phyloP scores from a whole-genome alignment of 192 early-diverging fungal species.

The Podila epicladia region DNA sequence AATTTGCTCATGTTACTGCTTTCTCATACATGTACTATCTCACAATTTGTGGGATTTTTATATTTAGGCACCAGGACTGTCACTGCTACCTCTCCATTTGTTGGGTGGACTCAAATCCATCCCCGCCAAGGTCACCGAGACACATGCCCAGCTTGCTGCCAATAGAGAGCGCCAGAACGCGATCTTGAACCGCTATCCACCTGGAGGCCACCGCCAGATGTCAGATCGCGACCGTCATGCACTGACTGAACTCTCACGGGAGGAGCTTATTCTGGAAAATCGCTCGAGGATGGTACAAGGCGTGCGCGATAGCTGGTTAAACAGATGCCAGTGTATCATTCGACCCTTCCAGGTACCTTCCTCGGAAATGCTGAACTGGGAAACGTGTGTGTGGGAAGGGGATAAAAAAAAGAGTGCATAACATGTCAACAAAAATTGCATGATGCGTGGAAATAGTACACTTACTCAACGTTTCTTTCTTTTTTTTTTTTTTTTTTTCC shows the following conservation, averaged over 20 bases:
- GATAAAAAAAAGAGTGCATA: no score
- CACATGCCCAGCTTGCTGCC: conserved; percentile 25
- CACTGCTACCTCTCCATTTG: conserved; percentile 28
- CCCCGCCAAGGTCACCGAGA: conserved; percentile 23
- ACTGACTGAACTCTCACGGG: conserved; percentile 17
- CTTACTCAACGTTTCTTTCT: not conserved
- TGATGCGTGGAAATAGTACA: not conserved
- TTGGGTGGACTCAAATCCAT: conserved; percentile 34
- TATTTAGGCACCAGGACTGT: conserved; percentile 40
- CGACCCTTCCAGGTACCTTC: conserved; percentile 31
- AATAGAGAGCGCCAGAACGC: conserved; percentile 35
- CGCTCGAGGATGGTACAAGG: conserved; percentile 27
- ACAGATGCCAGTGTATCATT: conserved; percentile 26
- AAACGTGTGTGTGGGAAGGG: no score
- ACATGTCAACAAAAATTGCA: not conserved
- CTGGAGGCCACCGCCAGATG: conserved; percentile 7
- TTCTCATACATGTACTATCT: not conserved
- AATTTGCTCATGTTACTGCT: conserved; percentile 8
- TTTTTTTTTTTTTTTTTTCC: conserved; percentile 1
- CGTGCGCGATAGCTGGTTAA: conserved; percentile 34
- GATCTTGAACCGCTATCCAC: conserved; percentile 26
- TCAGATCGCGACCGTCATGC: conserved; percentile 40
- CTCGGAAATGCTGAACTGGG: no score
- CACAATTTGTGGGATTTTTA: no score
- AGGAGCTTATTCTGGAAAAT: conserved; percentile 33